Evolutionary conservation across 192 early-diverging fungal genomes (phyloP), one percentile per base, ranked within the genome.

Genomic region (Umbelopsis vinacea): DNA sequence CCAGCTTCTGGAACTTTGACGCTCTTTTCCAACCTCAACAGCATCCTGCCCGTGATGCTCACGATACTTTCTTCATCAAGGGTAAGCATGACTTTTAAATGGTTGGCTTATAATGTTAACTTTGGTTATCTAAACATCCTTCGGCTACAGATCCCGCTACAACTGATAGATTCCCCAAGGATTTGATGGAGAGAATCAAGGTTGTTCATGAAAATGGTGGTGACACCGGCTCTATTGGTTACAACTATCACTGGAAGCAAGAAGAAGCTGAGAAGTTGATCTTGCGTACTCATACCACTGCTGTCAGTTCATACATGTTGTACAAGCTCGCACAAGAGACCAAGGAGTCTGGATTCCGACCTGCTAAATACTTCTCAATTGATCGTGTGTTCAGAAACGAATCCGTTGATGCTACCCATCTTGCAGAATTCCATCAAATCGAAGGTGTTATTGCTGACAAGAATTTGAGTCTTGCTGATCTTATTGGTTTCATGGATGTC

Each of bases 1-100:
- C 92, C 67, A 94, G 95, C 72, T 99, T 99, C 91, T 99, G 98
- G 98, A 99, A 99, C 86, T 99, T 99, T 82, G 98, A 99, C 81
- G 93, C 96, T 29, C 90, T 99, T 70, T 99, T 97, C 89, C 96
- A 98, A 77, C 97, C 98, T 33, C 97, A 99, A 88, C 95, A 98
- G 84, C 98, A 99, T 74, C 91, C 96, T 66, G 96, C 92, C 11
- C 88, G 93, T 74, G 91, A 94, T 77, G 85, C 92, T 48, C 93
- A 94, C 76, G 93, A 94, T 52, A 93, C 93, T 17, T 94, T 94
- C 83, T 93, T 89, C 79, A 74, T 94, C 73, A 84, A 82, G 50
- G 85, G 89, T 82, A 79, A 71, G 24, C n/a, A 19, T 35, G 8
- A 24, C 0, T n/a, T 63, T 37, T 33, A 63, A 19, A 19, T 19